Conservation (phyloP, 345 rosid species). For the Eucalyptus rudis region DNA sequence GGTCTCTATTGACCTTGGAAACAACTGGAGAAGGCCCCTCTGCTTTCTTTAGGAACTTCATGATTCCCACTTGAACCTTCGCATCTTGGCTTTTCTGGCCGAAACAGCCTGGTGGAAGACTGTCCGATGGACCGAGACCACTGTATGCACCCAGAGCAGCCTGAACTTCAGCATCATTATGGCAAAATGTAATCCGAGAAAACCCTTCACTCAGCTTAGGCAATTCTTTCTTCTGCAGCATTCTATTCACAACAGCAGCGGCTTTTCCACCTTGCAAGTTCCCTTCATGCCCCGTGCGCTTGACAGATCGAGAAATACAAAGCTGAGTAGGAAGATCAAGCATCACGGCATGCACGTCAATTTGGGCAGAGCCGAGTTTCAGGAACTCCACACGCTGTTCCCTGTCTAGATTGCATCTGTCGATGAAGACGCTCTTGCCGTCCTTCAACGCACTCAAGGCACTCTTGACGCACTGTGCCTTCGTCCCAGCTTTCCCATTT, state of each 20-base stretch:
- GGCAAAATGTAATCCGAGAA: slow-evolving; percentile 57
- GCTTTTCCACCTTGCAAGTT: slow-evolving; percentile 95
- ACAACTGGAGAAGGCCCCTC: slow-evolving; percentile 18
- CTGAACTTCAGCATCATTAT: slow-evolving; percentile 52
- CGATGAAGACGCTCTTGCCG: too few species aligned
- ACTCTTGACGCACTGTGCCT: too few species aligned
- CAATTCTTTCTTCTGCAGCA: slow-evolving; percentile 78
- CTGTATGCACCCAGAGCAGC: slow-evolving; percentile 33
- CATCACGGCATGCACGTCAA: slow-evolving; percentile 68
- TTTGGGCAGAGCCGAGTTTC: slow-evolving; percentile 41
- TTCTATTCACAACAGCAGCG: slow-evolving; percentile 83
- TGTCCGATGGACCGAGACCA: slow-evolving; percentile 35
- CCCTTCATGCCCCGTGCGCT: slow-evolving; percentile 80
- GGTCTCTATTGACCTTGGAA: slow-evolving; percentile 12
- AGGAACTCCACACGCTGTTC: slow-evolving; percentile 78
- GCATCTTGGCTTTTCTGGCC: slow-evolving; percentile 43
- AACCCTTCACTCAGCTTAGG: slow-evolving; percentile 71
- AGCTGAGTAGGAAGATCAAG: slow-evolving; percentile 74
- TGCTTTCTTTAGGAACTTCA: slow-evolving; percentile 82
- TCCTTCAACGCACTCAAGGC: too few species aligned
- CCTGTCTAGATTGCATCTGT: slow-evolving; percentile 52
- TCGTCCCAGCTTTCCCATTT: too few species aligned
- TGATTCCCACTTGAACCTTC: slow-evolving; percentile 71
- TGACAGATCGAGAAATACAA: slow-evolving; percentile 80
- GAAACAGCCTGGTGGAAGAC: slow-evolving; percentile 61